Percentiles rank a stretch among this genome's conserved stretches.
phyloP scores from a whole-genome alignment of 176 grass and related monocot genomes.

The Zoysia japonica region DNA sequence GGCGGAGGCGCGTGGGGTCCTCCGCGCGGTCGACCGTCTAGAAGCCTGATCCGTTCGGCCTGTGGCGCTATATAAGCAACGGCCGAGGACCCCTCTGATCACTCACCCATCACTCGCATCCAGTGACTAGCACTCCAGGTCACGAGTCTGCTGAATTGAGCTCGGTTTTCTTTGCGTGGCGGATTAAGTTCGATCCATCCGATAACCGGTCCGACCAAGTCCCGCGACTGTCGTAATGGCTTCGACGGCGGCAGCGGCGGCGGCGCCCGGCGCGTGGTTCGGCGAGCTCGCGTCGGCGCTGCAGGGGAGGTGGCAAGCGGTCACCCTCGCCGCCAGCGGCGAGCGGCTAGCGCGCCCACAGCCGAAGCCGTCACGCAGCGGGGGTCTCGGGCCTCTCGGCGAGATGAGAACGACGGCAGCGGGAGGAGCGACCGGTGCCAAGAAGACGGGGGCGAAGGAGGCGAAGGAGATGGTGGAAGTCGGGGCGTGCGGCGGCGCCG shows the following conservation, averaged over 20 bases:
- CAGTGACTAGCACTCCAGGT: background rate
- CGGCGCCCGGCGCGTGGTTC: constrained; percentile 30
- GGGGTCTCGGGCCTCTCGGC: background rate
- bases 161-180: background rate
- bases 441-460: background rate
- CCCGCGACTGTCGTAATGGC: background rate
- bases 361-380: background rate
- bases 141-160: background rate
- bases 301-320: constrained; percentile 18
- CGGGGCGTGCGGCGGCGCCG: constrained; percentile 19
- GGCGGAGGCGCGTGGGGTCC: background rate
- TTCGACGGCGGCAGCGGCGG: background rate
- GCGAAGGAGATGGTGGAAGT: background rate
- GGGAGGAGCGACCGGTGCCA: background rate
- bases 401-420: background rate
- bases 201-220: background rate
- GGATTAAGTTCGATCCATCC: background rate
- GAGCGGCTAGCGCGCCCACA: background rate
- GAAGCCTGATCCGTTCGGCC: background rate
- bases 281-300: constrained; percentile 34
- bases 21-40: background rate
- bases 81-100: background rate
- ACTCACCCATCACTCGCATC: background rate
- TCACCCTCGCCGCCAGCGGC: background rate
- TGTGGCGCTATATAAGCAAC: background rate